Evolutionary conservation across 306 rosid species (phyloP).

Genomic region (Quercus bicolor): DNA sequence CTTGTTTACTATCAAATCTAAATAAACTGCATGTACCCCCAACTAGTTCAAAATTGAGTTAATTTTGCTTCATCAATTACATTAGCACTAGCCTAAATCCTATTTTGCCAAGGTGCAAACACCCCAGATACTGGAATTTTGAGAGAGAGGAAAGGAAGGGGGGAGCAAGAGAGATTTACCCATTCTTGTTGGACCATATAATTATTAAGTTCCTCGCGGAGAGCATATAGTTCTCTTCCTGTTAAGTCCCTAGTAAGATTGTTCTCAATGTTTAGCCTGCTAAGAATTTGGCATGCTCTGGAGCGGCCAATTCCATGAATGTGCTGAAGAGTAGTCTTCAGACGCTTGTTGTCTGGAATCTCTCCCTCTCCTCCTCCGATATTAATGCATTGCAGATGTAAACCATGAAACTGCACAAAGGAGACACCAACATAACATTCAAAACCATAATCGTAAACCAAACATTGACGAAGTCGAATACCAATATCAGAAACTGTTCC

Average conservation of each 20-base stretch:
- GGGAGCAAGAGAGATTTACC: constrained; percentile 30
- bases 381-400: constrained; percentile 37
- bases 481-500: no score
- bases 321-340: constrained; percentile 55
- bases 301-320: constrained; percentile 62
- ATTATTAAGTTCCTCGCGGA: constrained; percentile 61
- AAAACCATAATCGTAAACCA: no score
- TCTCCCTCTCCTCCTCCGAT: constrained; percentile 71
- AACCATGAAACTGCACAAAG: constrained; percentile 39
- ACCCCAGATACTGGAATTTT: no score
- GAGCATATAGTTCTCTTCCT: constrained; percentile 50
- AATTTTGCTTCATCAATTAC: not conserved
- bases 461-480: no score
- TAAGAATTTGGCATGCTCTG: constrained; percentile 56
- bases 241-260: constrained; percentile 63
- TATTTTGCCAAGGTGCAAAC: not conserved
- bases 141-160: no score
- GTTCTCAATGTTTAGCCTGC: constrained; percentile 58
- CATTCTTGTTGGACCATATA: constrained; percentile 60
- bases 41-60: no score
- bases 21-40: not conserved
- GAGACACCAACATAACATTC: not conserved
- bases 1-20: not conserved
- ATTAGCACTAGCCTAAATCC: not conserved
- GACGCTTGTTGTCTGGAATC: constrained; percentile 68